Conservation (phyloP, 2,329 filamentous ascomycete species). For the Dothideomycetes sp. region DNA sequence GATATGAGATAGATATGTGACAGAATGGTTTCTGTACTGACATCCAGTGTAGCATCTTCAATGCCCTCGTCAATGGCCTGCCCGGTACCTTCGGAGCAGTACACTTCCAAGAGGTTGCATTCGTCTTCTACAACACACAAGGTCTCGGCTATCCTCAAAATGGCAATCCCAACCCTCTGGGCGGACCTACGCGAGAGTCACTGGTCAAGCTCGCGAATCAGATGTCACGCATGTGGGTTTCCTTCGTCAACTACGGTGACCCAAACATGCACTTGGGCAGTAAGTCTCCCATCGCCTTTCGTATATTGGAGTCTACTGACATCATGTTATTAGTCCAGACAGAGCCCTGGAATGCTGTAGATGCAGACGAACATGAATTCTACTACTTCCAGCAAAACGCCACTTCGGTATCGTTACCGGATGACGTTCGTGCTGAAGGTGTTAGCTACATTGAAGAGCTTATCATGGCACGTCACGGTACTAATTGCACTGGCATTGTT, state of each 20-base stretch:
- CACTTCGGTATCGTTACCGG: slow-evolving; percentile 23
- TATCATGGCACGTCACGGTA: slow-evolving; percentile 19
- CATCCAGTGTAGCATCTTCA: slow-evolving; percentile 28
- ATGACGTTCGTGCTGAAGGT: slow-evolving; percentile 36
- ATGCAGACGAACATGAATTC: slow-evolving; percentile 12
- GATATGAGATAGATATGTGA: not conserved
- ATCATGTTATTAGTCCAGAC: slow-evolving; percentile 15
- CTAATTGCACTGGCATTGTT: slow-evolving; percentile 18
- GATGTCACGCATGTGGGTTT: slow-evolving; percentile 46
- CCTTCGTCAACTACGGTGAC: slow-evolving; percentile 39
- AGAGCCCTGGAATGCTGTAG: slow-evolving; percentile 6
- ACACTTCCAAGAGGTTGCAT: slow-evolving; percentile 44
- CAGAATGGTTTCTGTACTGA: too few species aligned
- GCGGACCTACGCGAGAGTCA: slow-evolving; percentile 23
- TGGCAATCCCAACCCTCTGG: slow-evolving; percentile 20
- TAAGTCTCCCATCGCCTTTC: slow-evolving; percentile 1
- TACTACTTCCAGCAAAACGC: slow-evolving; percentile 8
- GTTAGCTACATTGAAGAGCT: slow-evolving; percentile 29
- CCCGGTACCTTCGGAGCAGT: slow-evolving; percentile 21
- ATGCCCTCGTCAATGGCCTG: slow-evolving; percentile 31
- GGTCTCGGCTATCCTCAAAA: slow-evolving; percentile 39
- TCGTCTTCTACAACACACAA: slow-evolving; percentile 45
- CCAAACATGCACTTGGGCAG: slow-evolving; percentile 28
- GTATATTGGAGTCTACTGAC: slow-evolving; percentile 12
- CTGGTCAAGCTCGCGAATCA: slow-evolving; percentile 36